These are phyloP conservation scores for Dryadomyces sulphureus DNA, from an alignment of 2,329 filamentous ascomycete genomes.

Conservation along the genomic window DNA sequence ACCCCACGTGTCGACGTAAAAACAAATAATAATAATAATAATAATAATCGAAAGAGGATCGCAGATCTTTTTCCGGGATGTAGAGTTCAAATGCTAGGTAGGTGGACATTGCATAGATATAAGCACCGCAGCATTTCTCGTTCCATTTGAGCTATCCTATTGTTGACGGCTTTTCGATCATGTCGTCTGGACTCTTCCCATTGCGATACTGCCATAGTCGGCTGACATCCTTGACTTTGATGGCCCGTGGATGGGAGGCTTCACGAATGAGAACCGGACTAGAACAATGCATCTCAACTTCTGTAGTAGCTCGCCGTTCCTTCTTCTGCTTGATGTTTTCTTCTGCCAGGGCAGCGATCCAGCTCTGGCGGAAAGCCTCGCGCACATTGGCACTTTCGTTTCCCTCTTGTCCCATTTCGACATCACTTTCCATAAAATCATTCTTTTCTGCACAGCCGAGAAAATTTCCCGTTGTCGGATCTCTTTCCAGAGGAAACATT, in stretches of 20 bases:
- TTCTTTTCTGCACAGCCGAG: slow-evolving; percentile 24
- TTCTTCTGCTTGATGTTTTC: slow-evolving; percentile 20
- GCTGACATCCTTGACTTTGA: slow-evolving; percentile 45
- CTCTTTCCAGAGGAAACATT: slow-evolving; percentile 39
- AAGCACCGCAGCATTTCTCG: too few relatives aligned
- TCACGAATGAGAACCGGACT: slow-evolving; percentile 12
- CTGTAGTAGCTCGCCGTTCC: neutral
- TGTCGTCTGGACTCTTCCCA: slow-evolving; percentile 34
- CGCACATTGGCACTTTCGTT: slow-evolving; percentile 27
- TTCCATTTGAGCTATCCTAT: neutral
- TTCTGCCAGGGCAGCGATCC: slow-evolving; percentile 24
- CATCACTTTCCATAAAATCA: slow-evolving; percentile 45
- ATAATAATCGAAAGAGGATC: too few relatives aligned
- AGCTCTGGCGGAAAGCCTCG: slow-evolving; percentile 33
- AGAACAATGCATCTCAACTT: slow-evolving; percentile 14
- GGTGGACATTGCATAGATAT: too few relatives aligned
- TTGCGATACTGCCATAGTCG: slow-evolving; percentile 50
- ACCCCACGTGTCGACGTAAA: too few relatives aligned
- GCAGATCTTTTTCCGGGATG: slow-evolving; percentile 2
- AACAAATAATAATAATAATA: too few relatives aligned
- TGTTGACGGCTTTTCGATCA: neutral
- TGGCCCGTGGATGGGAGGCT: slow-evolving; percentile 14
- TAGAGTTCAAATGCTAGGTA: neutral
- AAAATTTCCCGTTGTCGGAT: slow-evolving; percentile 26
- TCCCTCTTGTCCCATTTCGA: slow-evolving; percentile 29